Evolutionary conservation across 2,329 filamentous ascomycete species (phyloP), one percentile per base, ranked within the genome.

Genomic region (Pseudogymnoascus sp.): DNA sequence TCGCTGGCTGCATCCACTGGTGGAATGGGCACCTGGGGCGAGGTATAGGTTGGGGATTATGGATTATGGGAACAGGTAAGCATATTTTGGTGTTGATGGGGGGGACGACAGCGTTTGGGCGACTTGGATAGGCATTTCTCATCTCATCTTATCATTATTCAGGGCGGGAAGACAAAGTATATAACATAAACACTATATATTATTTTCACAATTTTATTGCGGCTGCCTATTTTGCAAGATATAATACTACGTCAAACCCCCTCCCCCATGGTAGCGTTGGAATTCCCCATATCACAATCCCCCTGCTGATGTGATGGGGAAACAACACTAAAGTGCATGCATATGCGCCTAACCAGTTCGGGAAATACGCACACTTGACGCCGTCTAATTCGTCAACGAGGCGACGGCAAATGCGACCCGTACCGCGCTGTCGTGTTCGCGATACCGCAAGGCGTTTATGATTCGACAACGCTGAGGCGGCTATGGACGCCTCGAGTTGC

Each of bases 11-110:
- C 84, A 1, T 82, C 83, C 59, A 84, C 82, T 40, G 87, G 86
- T 1, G 84, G 83, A 7, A 84, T 89, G 80, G 90, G 90, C 14
- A 87, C 84, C 68, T 94, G 90, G 90, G 90, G 89, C 8, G 90
- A 93, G 76, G 83, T 89, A 25, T 88, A 65, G 66, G 63, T 18
- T 33, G 25, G 50, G 50, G 59, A 14, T 18, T 23, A 42, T 38
- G 50, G 59, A 14, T 18, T 23, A 42, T 38, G 14, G 33, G 59
- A 38, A 42, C 12, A 42, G 16, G 59, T 38, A 44, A 12, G 35
- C 38, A 38, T 44, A 60, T 44, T 60, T 23, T 60, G 59, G 38
- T 60, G 59, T 60, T 60, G 59, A 44, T 4, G 11, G 59, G 12
- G 25, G 25, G n/a, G 6, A 12, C 18, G n/a, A 33, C 28, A 33